Conservation (phyloP, 176 grass and related monocot species). For the Carex kokanica region DNA sequence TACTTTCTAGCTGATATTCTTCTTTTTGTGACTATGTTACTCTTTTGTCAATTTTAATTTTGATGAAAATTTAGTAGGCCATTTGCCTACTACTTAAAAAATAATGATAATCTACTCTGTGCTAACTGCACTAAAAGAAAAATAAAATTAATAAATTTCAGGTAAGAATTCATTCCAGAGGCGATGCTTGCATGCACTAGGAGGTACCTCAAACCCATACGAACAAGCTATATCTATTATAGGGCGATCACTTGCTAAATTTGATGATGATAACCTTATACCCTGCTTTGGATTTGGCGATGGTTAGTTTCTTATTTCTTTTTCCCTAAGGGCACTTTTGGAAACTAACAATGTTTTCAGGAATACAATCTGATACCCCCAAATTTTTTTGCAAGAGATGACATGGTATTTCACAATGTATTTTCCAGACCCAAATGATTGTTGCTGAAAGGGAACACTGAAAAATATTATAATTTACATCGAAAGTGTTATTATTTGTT, state of each 20-base stretch:
- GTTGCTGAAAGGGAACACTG: neutral
- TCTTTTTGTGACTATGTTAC: neutral
- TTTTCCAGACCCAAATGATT: neutral
- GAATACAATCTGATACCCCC: neutral
- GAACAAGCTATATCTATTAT: constrained; percentile 76
- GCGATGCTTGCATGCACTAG: constrained; percentile 53
- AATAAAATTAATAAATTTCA: constrained; percentile 22
- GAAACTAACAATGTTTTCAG: neutral
- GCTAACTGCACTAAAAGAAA: neutral
- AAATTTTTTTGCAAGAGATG: neutral
- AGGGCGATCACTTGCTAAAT: constrained; percentile 54
- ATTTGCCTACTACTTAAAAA: neutral
- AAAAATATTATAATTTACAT: neutral
- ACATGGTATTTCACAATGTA: neutral
- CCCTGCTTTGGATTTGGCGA: constrained; percentile 78
- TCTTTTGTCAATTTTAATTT: neutral
- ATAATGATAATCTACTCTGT: neutral
- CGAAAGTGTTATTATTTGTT: neutral
- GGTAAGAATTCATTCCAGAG: constrained; percentile 50
- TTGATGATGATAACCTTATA: constrained; percentile 80
- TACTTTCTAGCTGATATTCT: neutral
- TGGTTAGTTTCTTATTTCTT: constrained; percentile 39
- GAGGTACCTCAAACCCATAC: constrained; percentile 61
- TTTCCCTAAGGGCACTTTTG: neutral
- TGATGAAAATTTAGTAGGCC: neutral